phyloP scores from a whole-genome alignment of 2,329 filamentous ascomycete species.

The Dactylellina leptospora region DNA sequence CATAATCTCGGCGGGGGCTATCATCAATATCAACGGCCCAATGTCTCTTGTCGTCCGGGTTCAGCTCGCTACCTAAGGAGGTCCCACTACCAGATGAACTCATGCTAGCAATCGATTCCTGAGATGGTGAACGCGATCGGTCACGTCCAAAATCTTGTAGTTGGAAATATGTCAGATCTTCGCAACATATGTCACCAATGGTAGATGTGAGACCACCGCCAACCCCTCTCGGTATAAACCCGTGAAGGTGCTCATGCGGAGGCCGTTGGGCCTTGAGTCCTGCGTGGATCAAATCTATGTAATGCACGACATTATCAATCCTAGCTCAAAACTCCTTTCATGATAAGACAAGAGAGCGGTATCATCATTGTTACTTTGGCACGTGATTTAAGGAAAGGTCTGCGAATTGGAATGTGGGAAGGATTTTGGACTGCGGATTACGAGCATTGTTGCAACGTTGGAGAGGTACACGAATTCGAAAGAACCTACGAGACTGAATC shows the following conservation, averaged over 20 bases:
- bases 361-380: background rate
- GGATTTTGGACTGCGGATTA: background rate
- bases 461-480: constrained; percentile 19
- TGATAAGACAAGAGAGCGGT: too few species aligned
- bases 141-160: background rate
- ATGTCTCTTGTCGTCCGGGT: constrained; percentile 10
- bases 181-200: background rate
- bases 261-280: constrained; percentile 18
- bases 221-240: background rate
- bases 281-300: constrained; percentile 31
- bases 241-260: constrained; percentile 20
- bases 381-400: background rate
- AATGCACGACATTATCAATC: constrained; percentile 21
- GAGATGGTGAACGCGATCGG: constrained; percentile 8
- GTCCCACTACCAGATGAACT: constrained; percentile 32
- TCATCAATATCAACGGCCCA: constrained; percentile 30
- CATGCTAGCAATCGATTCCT: constrained; percentile 10
- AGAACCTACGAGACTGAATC: constrained; percentile 33
- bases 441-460: constrained; percentile 5
- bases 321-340: too few species aligned
- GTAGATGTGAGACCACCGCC: background rate
- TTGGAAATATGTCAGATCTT: constrained; percentile 3
- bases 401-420: background rate
- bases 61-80: constrained; percentile 20
- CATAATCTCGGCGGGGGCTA: constrained; percentile 17